phyloP scores from a whole-genome alignment of 1,139 yeast genomes.

The Magnusiomyces tetraspermus region DNA sequence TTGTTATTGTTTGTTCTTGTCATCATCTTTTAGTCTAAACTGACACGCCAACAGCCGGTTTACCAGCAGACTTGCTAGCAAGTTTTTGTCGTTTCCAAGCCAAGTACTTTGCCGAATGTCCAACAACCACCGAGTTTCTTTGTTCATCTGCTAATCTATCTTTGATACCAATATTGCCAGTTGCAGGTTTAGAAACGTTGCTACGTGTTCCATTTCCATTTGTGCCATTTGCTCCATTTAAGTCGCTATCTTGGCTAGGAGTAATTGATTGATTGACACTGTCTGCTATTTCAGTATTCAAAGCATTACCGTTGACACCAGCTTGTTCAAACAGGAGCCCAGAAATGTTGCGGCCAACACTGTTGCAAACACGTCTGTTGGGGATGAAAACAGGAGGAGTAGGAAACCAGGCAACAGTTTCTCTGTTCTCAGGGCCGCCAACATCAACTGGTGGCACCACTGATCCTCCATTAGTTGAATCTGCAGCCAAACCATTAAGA shows the following conservation, averaged over 20 bases:
- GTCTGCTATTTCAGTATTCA: not conserved
- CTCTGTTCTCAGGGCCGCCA: no score
- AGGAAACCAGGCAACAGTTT: constrained; percentile 59
- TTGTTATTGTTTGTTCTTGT: no score
- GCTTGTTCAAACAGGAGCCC: constrained; percentile 7
- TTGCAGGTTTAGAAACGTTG: no score
- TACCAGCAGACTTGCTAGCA: not conserved
- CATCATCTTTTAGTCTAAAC: no score
- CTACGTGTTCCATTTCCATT: not conserved
- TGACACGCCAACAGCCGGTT: no score
- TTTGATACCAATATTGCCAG: not conserved
- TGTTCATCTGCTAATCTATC: constrained; percentile 20
- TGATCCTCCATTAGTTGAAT: no score
- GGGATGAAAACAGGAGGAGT: constrained; percentile 62
- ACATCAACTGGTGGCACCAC: no score
- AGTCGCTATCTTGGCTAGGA: no score
- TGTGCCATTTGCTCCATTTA: not conserved
- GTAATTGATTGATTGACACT: no score
- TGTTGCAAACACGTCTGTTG: constrained; percentile 37
- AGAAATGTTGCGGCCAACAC: constrained; percentile 17
- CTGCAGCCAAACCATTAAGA: no score
- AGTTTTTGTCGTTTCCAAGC: constrained; percentile 45
- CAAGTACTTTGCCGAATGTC: constrained; percentile 62
- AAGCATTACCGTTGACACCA: not conserved
- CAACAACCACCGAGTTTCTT: constrained; percentile 33